Evolutionary conservation across 306 rosid species (phyloP).

Genomic region (Sindora glabra): DNA sequence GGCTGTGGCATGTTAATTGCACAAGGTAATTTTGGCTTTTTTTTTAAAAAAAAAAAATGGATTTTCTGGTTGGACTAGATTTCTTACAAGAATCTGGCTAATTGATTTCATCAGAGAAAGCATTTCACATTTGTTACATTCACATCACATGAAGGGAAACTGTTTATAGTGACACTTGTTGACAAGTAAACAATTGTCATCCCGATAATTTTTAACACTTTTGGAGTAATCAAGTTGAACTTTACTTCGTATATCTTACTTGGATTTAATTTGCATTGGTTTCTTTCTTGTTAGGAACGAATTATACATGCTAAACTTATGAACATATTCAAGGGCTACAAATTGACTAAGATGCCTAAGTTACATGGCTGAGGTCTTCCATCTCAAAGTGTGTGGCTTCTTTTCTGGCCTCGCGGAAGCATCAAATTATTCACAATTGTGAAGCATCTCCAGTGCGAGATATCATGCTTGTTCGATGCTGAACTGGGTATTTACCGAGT

Average conservation of each 20-base stretch:
- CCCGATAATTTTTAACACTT: not conserved
- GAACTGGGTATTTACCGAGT: not conserved
- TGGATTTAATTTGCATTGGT: constrained; percentile 2
- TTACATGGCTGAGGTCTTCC: not conserved
- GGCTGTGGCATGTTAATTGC: constrained; percentile 5
- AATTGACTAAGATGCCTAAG: not conserved
- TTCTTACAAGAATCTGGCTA: not conserved
- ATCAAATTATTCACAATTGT: not conserved
- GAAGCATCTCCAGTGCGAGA: not conserved
- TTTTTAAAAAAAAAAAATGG: too few relatives aligned
- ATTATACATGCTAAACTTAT: not conserved
- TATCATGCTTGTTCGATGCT: too few relatives aligned
- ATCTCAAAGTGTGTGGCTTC: not conserved
- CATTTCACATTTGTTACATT: not conserved
- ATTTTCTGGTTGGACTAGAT: not conserved
- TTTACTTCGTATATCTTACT: not conserved
- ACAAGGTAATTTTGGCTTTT: constrained; percentile 13
- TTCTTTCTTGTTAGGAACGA: not conserved
- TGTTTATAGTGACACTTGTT: not conserved
- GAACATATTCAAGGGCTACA: not conserved
- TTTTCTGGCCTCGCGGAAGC: not conserved
- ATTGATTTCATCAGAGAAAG: not conserved
- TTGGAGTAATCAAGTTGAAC: not conserved
- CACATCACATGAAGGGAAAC: not conserved
- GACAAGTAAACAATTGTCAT: not conserved